Percentiles rank a stretch among this genome's conserved stretches.
Evolutionary conservation across 176 grass and related monocot species (phyloP).

Genomic region (Puccinellia tenuiflora): DNA sequence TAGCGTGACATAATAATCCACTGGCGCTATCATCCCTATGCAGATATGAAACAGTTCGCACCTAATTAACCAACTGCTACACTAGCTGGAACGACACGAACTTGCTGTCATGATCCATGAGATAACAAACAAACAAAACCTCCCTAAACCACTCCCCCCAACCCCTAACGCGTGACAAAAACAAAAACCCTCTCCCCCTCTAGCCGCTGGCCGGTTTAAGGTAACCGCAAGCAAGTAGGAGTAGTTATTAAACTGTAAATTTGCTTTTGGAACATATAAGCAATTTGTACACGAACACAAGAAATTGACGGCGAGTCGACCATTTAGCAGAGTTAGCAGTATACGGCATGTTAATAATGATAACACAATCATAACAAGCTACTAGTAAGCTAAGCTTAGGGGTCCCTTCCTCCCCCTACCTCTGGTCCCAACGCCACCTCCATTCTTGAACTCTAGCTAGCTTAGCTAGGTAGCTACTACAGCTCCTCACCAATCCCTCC

Average conservation of each 20-base stretch:
- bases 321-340: not conserved
- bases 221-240: not conserved
- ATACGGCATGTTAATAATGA: not conserved
- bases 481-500: not conserved
- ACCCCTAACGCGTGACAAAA: conserved; percentile 9
- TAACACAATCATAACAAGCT: not conserved
- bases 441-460: not conserved
- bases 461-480: not conserved
- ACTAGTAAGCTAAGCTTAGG: not conserved
- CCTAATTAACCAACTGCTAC: conserved; percentile 41
- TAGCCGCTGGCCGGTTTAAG: not conserved
- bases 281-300: too few relatives aligned
- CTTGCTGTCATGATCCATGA: not conserved
- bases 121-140: conserved; percentile 6
- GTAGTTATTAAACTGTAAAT: too few relatives aligned
- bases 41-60: too few relatives aligned
- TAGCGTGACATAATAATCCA: conserved; percentile 7
- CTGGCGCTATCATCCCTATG: not conserved
- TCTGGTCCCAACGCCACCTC: not conserved
- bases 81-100: not conserved
- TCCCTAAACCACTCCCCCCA: conserved; percentile 21
- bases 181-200: not conserved
- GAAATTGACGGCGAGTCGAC: too few relatives aligned
- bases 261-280: too few relatives aligned
- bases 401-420: not conserved